Percentiles rank a stretch among this genome's conserved stretches.
Conservation (phyloP, 805 yeast genomes). For the Brettanomyces nanus region DNA sequence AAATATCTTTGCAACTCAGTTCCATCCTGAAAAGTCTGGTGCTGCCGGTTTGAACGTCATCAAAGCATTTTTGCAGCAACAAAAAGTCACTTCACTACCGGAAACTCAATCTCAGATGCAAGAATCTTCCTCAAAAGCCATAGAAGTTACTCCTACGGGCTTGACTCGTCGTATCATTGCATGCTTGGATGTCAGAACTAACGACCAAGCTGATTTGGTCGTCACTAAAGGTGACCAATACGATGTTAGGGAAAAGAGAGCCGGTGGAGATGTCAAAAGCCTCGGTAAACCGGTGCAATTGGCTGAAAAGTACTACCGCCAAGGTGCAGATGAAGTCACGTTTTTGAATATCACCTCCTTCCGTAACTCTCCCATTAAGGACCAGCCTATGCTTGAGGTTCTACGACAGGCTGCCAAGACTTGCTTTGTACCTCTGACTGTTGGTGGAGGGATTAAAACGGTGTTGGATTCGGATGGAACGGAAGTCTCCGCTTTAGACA, state of each 20-base stretch:
- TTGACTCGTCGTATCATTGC: conserved; percentile 90
- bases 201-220: conserved; percentile 90
- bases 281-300: conserved; percentile 94
- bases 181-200: conserved; percentile 92
- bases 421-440: conserved; percentile 93
- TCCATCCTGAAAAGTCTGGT: conserved; percentile 99
- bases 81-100: conserved; percentile 23
- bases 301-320: conserved; percentile 82
- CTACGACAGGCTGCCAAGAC: conserved; percentile 75
- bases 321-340: conserved; percentile 97
- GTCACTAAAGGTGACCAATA: conserved; percentile 99
- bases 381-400: conserved; percentile 93
- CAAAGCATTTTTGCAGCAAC: conserved; percentile 55
- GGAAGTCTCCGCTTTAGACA: conserved; percentile 73
- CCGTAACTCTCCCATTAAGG: conserved; percentile 86
- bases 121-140: neutral
- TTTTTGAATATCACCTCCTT: conserved; percentile 93
- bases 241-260: conserved; percentile 78
- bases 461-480: conserved; percentile 81
- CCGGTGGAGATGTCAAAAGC: conserved; percentile 67
- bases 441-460: conserved; percentile 97
- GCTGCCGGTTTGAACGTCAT: conserved; percentile 76
- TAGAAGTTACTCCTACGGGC: conserved; percentile 42
- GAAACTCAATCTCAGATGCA: neutral
- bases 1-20: conserved; percentile 90